A percentile compares a stretch with the other conserved stretches of the same genome.
phyloP scores from a whole-genome alignment of 2,329 filamentous ascomycete genomes.

The Phyllosticta paracitricarpa region DNA sequence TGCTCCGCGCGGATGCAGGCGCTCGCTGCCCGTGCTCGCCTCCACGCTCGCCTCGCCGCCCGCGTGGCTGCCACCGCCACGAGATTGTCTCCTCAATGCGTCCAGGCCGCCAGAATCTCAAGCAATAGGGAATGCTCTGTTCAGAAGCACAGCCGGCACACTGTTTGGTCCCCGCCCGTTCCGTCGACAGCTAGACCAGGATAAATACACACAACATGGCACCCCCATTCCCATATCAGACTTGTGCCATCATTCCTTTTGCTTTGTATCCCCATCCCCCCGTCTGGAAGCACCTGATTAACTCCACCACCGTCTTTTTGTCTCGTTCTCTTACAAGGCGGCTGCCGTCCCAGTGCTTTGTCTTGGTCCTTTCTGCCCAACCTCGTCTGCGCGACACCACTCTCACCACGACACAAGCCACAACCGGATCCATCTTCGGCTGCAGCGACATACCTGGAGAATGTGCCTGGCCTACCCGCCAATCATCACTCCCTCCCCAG shows the following conservation, averaged over 20 bases:
- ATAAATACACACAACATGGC: background rate
- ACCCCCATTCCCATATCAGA: background rate
- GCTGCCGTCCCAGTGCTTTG: background rate
- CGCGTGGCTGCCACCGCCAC: conserved; percentile 11
- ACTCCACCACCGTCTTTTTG: background rate
- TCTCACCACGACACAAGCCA: background rate
- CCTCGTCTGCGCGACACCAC: background rate
- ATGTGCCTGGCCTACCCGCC: conserved; percentile 12
- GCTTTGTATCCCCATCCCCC: background rate
- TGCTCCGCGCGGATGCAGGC: background rate
- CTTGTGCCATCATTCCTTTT: background rate
- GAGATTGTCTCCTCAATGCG: background rate
- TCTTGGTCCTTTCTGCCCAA: background rate
- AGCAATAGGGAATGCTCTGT: background rate
- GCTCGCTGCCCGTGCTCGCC: background rate
- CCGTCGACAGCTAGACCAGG: background rate
- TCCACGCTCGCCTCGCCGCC: conserved; percentile 7
- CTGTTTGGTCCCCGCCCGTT: background rate
- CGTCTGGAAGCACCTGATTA: background rate
- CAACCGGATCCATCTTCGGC: background rate
- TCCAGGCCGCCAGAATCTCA: background rate
- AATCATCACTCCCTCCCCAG: conserved; percentile 33
- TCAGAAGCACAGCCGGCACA: background rate
- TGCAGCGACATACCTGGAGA: background rate
- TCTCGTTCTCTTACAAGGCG: background rate